phyloP scores from a whole-genome alignment of 1,284 basidiomycete genomes.

The Naganishia albida region DNA sequence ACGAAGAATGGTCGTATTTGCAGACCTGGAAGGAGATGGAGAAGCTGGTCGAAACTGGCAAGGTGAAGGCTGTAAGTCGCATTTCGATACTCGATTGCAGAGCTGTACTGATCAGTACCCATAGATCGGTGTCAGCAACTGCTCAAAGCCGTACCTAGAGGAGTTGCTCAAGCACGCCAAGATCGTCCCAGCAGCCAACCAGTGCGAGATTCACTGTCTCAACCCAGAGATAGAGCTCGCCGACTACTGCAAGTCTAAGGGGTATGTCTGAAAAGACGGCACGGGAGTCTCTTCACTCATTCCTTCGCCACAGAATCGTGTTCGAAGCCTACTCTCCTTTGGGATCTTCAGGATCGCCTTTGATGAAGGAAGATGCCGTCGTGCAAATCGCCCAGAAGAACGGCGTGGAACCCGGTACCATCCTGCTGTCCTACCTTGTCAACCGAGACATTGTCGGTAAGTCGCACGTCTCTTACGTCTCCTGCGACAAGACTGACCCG shows the following conservation, averaged over 20 bases:
- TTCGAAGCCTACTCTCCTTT: conserved; percentile 79
- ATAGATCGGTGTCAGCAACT: conserved; percentile 68
- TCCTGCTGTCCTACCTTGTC: conserved; percentile 75
- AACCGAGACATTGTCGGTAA: conserved; percentile 64
- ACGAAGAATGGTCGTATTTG: conserved; percentile 55
- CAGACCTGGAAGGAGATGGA: conserved; percentile 65
- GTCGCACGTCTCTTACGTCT: conserved; percentile 39
- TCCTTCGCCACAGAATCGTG: conserved; percentile 62
- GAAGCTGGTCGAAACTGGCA: conserved; percentile 59
- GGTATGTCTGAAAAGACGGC: conserved; percentile 17
- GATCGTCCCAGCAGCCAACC: conserved; percentile 66
- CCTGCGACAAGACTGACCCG: background rate
- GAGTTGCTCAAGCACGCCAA: conserved; percentile 63
- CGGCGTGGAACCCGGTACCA: conserved; percentile 73
- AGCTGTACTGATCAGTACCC: conserved; percentile 20
- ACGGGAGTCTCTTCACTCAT: conserved; percentile 3
- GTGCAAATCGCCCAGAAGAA: conserved; percentile 65
- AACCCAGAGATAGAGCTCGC: conserved; percentile 79
- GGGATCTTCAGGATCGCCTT: conserved; percentile 69
- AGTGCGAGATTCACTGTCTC: conserved; percentile 80
- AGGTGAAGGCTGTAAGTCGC: conserved; percentile 55
- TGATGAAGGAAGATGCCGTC: conserved; percentile 64
- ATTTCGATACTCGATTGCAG: conserved; percentile 32
- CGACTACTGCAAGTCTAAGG: conserved; percentile 57
- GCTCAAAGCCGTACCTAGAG: conserved; percentile 68